phyloP scores from a whole-genome alignment of 176 grass and related monocot genomes.

The Hordeum marinum region DNA sequence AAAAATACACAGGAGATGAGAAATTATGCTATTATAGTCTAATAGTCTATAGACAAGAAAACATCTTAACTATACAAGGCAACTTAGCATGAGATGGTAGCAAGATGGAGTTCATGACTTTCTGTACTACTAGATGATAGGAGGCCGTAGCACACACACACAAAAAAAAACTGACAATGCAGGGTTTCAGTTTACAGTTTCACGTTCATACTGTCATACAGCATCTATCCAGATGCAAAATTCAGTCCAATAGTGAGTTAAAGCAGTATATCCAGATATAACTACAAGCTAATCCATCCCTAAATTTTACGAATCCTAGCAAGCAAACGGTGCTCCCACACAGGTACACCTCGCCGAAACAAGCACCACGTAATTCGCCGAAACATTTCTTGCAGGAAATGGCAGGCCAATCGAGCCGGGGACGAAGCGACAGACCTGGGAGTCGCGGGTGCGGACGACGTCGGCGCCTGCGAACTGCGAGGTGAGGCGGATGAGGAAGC shows the following conservation, averaged over 20 bases:
- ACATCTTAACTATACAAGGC: too few relatives aligned
- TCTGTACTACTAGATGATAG: background rate
- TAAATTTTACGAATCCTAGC: background rate
- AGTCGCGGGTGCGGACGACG: slow-evolving; percentile 73
- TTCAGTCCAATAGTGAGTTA: background rate
- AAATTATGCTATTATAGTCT: too few relatives aligned
- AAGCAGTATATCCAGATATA: background rate
- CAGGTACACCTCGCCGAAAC: background rate
- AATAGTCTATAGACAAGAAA: too few relatives aligned
- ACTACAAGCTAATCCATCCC: background rate
- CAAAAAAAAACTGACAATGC: background rate
- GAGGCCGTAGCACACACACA: background rate
- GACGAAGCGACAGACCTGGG: slow-evolving; percentile 37
- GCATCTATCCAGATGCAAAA: background rate
- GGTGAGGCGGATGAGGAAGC: slow-evolving; percentile 96
- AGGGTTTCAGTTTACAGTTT: background rate
- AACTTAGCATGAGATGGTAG: too few relatives aligned
- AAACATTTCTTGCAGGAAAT: background rate
- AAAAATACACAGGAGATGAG: too few relatives aligned
- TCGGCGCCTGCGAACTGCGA: slow-evolving; percentile 72
- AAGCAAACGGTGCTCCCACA: background rate
- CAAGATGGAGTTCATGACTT: background rate
- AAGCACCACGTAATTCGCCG: background rate
- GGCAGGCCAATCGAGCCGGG: background rate
- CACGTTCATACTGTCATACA: background rate